Evolutionary conservation across 345 rosid genomes (phyloP).

Genomic region (Citrus medica): DNA sequence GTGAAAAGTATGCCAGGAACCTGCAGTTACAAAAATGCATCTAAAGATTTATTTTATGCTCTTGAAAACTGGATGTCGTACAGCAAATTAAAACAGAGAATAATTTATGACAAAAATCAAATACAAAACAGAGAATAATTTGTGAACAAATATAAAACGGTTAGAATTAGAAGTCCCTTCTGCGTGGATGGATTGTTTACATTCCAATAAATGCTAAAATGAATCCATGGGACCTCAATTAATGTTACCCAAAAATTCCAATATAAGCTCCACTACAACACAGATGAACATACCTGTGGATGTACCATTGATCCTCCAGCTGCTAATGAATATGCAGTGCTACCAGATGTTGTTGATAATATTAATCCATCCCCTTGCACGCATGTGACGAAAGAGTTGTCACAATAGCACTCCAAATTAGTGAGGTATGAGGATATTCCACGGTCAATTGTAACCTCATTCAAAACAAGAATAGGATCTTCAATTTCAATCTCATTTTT

Average conservation of each 20-base stretch:
- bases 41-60: neutral
- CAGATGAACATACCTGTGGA: slow-evolving; percentile 68
- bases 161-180: neutral
- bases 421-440: slow-evolving; percentile 94
- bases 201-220: neutral
- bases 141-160: neutral
- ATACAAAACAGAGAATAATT: neutral
- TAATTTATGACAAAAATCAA: neutral
- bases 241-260: neutral
- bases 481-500: slow-evolving; percentile 68
- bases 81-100: neutral
- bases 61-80: neutral
- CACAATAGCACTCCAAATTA: slow-evolving; percentile 95
- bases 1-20: slow-evolving; percentile 97
- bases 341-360: slow-evolving; percentile 94
- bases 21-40: slow-evolving; percentile 32
- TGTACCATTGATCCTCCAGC: slow-evolving; percentile 99
- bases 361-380: slow-evolving; percentile 99
- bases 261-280: neutral
- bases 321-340: slow-evolving; percentile 98
- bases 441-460: slow-evolving; percentile 99
- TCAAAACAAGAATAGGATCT: slow-evolving; percentile 75
- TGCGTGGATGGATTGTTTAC: neutral
- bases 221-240: neutral
- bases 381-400: slow-evolving; percentile 87